phyloP scores from a whole-genome alignment of 495 filamentous ascomycete species.

The Aspergillus cavernicola region DNA sequence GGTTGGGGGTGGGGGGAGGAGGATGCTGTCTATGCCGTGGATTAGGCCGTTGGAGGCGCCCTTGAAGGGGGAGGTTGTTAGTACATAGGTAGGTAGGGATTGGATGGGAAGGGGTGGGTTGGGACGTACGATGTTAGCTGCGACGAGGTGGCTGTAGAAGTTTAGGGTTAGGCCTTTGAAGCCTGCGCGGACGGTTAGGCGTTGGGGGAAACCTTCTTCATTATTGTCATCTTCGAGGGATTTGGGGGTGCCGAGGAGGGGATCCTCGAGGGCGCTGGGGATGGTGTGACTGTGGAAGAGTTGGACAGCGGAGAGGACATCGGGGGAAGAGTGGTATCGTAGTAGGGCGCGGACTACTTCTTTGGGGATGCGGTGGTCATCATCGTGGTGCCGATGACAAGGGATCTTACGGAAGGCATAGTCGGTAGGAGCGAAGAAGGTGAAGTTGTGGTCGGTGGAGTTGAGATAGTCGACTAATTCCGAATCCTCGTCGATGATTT shows the following conservation, averaged over 20 bases:
- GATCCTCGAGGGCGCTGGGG: slow-evolving; percentile 58
- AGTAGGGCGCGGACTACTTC: slow-evolving; percentile 63
- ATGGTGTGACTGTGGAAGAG: slow-evolving; percentile 64
- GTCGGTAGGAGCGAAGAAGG: slow-evolving; percentile 77
- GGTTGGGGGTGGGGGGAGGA: slow-evolving; percentile 67
- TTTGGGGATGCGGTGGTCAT: slow-evolving; percentile 46
- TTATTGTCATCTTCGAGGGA: not conserved
- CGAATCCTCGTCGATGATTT: slow-evolving; percentile 64
- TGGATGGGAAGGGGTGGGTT: not conserved
- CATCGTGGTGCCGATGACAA: slow-evolving; percentile 1
- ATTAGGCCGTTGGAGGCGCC: slow-evolving; percentile 72
- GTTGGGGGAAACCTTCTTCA: slow-evolving; percentile 53
- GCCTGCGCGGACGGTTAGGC: slow-evolving; percentile 57
- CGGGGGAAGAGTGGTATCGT: slow-evolving; percentile 65
- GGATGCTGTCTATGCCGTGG: slow-evolving; percentile 66
- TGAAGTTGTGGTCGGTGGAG: slow-evolving; percentile 64
- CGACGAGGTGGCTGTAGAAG: slow-evolving; percentile 62
- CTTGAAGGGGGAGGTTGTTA: slow-evolving; percentile 26
- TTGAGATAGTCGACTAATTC: slow-evolving; percentile 70
- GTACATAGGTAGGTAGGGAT: slow-evolving; percentile 5
- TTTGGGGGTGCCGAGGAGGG: slow-evolving; percentile 42
- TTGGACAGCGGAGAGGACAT: slow-evolving; percentile 55
- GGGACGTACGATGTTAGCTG: slow-evolving; percentile 57
- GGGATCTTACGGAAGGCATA: slow-evolving; percentile 67
- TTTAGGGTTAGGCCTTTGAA: slow-evolving; percentile 65